These are phyloP conservation scores for Neurospora sublineolata DNA, from an alignment of 495 filamentous ascomycete genomes.

Conservation along the genomic window DNA sequence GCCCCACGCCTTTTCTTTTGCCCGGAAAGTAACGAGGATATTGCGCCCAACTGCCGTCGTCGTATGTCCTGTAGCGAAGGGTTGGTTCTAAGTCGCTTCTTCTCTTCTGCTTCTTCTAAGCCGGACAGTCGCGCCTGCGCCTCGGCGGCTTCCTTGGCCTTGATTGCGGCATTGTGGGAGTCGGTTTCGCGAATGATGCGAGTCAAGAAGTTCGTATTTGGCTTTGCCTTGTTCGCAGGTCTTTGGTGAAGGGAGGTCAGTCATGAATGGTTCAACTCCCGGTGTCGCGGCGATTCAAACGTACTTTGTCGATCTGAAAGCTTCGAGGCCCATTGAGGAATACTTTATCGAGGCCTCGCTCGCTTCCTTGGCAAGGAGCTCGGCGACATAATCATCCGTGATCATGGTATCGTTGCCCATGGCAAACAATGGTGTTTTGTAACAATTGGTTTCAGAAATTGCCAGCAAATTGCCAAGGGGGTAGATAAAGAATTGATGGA, in stretches of 20 bases:
- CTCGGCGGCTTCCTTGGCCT: conserved; percentile 65
- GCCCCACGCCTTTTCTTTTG: conserved; percentile 24
- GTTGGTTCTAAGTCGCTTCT: conserved; percentile 27
- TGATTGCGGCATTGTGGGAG: conserved; percentile 76
- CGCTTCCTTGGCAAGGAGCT: conserved; percentile 63
- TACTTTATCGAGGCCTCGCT: conserved; percentile 57
- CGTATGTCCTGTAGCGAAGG: conserved; percentile 32
- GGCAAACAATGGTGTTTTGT: background rate
- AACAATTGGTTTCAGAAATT: background rate
- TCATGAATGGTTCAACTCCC: background rate
- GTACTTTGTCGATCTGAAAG: conserved; percentile 56
- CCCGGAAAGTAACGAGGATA: conserved; percentile 38
- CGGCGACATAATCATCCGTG: conserved; percentile 66
- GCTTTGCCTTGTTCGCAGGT: conserved; percentile 62
- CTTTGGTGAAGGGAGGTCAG: conserved; percentile 14
- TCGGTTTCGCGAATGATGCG: conserved; percentile 84
- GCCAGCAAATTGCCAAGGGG: background rate
- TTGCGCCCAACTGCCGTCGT: conserved; percentile 40
- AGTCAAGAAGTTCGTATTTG: conserved; percentile 80
- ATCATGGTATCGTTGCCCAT: conserved; percentile 32
- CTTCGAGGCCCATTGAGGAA: conserved; percentile 57
- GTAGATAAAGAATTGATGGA: background rate
- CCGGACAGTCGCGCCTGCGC: conserved; percentile 35
- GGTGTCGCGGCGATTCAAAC: conserved; percentile 8
- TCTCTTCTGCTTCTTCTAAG: conserved; percentile 30